Conservation (phyloP, 805 yeast species). For the Starmera dryadoides region DNA sequence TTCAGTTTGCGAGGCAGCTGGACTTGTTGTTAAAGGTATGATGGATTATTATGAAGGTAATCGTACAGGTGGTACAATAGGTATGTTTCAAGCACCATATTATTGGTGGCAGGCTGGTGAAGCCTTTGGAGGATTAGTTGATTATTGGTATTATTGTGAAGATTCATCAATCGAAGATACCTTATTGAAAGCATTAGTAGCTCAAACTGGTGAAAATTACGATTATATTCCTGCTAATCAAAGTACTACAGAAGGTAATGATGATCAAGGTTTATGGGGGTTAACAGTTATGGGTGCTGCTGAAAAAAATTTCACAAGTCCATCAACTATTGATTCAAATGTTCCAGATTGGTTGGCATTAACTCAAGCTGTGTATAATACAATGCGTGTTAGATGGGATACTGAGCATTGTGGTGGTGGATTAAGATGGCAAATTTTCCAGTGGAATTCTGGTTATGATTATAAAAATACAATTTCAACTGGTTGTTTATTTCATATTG, state of each 20-base stretch:
- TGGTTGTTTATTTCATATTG: slow-evolving; percentile 55
- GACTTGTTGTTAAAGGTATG: slow-evolving; percentile 52
- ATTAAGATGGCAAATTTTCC: slow-evolving; percentile 65
- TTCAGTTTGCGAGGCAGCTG: slow-evolving; percentile 52
- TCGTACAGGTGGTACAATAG: slow-evolving; percentile 63
- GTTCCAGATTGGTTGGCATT: slow-evolving; percentile 49
- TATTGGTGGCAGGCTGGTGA: slow-evolving; percentile 95
- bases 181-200: slow-evolving; percentile 46
- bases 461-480: slow-evolving; percentile 60
- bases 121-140: slow-evolving; percentile 62
- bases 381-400: slow-evolving; percentile 62
- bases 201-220: slow-evolving; percentile 37
- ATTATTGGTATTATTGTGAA: slow-evolving; percentile 63
- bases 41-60: slow-evolving; percentile 66
- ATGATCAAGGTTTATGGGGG: slow-evolving; percentile 72
- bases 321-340: slow-evolving; percentile 24
- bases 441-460: slow-evolving; percentile 63
- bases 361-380: slow-evolving; percentile 56
- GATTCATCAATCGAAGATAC: slow-evolving; percentile 55
- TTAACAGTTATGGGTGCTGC: slow-evolving; percentile 56
- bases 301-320: slow-evolving; percentile 49
- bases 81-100: slow-evolving; percentile 70
- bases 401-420: slow-evolving; percentile 51
- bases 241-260: slow-evolving; percentile 61
- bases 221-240: slow-evolving; percentile 58